Evolutionary conservation across 176 grass and related monocot genomes (phyloP).

Genomic region (Melocanna baccifera): DNA sequence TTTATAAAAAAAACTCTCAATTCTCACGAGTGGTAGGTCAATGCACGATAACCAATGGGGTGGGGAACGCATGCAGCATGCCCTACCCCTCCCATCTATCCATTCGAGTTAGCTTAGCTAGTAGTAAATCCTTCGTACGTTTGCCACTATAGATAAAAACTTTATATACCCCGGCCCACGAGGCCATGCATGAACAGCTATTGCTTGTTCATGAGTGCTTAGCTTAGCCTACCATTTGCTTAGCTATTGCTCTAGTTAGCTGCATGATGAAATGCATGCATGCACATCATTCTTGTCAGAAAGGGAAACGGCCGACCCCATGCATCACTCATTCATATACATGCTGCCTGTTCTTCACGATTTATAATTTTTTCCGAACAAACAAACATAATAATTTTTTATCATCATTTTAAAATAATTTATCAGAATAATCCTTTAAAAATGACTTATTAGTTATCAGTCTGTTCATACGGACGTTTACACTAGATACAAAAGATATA

Average conservation of each 20-base stretch:
- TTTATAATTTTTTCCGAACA: too few relatives aligned
- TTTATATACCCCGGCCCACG: not conserved
- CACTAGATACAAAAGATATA: too few relatives aligned
- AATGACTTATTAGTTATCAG: too few relatives aligned
- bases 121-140: not conserved
- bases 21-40: too few relatives aligned
- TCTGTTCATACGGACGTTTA: fast-evolving
- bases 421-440: too few relatives aligned
- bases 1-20: too few relatives aligned
- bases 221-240: not conserved
- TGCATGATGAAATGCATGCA: not conserved
- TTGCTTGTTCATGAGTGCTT: not conserved
- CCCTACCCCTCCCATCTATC: too few relatives aligned
- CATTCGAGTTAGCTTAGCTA: not conserved
- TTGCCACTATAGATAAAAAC: not conserved
- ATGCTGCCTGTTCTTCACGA: not conserved
- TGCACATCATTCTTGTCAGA: not conserved
- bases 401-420: too few relatives aligned
- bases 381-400: too few relatives aligned
- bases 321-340: not conserved
- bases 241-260: not conserved
- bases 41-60: too few relatives aligned
- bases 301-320: not conserved
- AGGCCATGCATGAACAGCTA: not conserved
- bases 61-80: too few relatives aligned